Conservation (phyloP, 805 yeast species). For the Saccharomycopsis malanga region DNA sequence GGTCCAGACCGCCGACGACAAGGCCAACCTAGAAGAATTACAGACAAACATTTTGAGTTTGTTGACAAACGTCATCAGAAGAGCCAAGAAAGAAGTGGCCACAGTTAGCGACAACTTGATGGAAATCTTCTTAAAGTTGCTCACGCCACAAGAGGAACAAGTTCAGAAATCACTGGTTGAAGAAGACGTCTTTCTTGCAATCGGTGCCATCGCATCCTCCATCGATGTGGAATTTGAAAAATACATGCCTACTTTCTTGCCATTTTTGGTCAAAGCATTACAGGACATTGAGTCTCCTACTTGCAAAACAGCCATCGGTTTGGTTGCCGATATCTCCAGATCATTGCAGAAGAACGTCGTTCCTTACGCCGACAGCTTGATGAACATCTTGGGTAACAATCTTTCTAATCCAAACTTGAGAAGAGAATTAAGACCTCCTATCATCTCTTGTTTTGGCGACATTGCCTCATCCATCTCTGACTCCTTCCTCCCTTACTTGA, state of each 20-base stretch:
- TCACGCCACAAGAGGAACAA: constrained; percentile 49
- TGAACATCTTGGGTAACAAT: constrained; percentile 73
- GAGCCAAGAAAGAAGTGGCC: constrained; percentile 59
- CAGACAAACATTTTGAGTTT: constrained; percentile 73
- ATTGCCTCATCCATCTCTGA: constrained; percentile 83
- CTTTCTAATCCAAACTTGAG: constrained; percentile 61
- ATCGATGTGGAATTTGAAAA: constrained; percentile 62
- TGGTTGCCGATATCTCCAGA: constrained; percentile 90
- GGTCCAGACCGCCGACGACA: constrained; percentile 60
- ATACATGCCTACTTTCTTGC: constrained; percentile 77
- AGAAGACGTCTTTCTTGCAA: constrained; percentile 89
- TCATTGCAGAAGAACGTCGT: constrained; percentile 69
- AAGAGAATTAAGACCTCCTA: constrained; percentile 79
- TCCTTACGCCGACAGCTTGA: constrained; percentile 72
- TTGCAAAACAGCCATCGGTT: constrained; percentile 86
- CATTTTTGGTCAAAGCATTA: constrained; percentile 72
- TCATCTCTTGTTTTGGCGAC: constrained; percentile 92
- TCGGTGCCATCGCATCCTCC: constrained; percentile 83
- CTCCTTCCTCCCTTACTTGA: constrained; percentile 67
- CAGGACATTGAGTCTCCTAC: constrained; percentile 77
- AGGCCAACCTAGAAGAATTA: constrained; percentile 74
- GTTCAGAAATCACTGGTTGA: constrained; percentile 63
- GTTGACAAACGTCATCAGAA: constrained; percentile 75
- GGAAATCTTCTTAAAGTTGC: constrained; percentile 70
- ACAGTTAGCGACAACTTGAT: constrained; percentile 77